Base-by-base conservation (phyloP, 139 green algal genomes). In the Deuterostichococcus epilithicus region DNA sequence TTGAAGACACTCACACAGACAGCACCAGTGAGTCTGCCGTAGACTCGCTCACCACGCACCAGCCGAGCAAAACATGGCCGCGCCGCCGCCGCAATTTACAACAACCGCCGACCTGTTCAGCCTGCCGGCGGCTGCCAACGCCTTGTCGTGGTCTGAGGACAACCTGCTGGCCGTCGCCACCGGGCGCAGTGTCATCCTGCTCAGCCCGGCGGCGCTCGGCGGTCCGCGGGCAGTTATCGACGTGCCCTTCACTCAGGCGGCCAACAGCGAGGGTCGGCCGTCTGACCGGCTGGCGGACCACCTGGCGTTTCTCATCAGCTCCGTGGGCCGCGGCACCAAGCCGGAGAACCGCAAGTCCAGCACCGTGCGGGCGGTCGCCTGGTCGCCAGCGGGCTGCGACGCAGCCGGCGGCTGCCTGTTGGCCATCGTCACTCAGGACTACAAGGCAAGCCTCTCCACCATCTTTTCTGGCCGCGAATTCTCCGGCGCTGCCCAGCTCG, bases 61-160 rank as follows among this genome's bases (percentile, higher is more conserved):
- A n/a, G n/a, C n/a, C n/a, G n/a, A n/a, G n/a, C n/a, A n/a, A n/a
- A n/a, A n/a, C n/a, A n/a, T n/a, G n/a, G n/a, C n/a, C n/a, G n/a
- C n/a, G n/a, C n/a, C 42, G 52, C 52, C 52, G 52, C 52, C 3
- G 10, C 52, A 28, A 3, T 20, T 20, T 63, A 3, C 52, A 13
- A 28, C 18, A 3, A 5, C 52, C 28, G 52, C 52, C 3, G 13
- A 25, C 52, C 52, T 63, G 52, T 13, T 20, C 52, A 63, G 52
- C 52, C 10, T 63, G 18, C 52, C 52, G 20, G 52, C 52, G 10
- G 52, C 13, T 20, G 52, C 52, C 52, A 74, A 85, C 42, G 75
- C 74, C 36, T 70, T 89, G 0, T 33, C 74, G 30, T 91, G 87
- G 87, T 81, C 80, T 0, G 85, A 86, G 3, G 87, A 91, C 37